These are phyloP conservation scores for thale cress (Arabidopsis thaliana) DNA, from an alignment of 345 rosid genomes.

Conservation along the genomic window TAIR10.1 NC_003076.8:7942501-7943000, in stretches of 20 bases:
- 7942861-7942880: too few species aligned
- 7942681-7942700: not conserved
- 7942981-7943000: not conserved
- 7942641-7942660: not conserved
- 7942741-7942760: too few species aligned
- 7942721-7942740: too few species aligned
- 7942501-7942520: not conserved
- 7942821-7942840: too few species aligned
- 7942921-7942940: not conserved
- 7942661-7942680: too few species aligned
- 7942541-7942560: not conserved
- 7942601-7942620: not conserved
- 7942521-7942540: not conserved
- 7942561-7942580: not conserved
- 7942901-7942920: not conserved
- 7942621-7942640: not conserved
- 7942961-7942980: not conserved
- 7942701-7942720: too few species aligned
- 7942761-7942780: too few species aligned
- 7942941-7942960: not conserved
- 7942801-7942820: too few species aligned
- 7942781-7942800: too few species aligned
- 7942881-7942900: too few species aligned
- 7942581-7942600: not conserved
- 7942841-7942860: too few species aligned